Evolutionary conservation across 2,329 filamentous ascomycete genomes (phyloP), one percentile per base, ranked within the genome.

Genomic region (Passalora sequoiae): DNA sequence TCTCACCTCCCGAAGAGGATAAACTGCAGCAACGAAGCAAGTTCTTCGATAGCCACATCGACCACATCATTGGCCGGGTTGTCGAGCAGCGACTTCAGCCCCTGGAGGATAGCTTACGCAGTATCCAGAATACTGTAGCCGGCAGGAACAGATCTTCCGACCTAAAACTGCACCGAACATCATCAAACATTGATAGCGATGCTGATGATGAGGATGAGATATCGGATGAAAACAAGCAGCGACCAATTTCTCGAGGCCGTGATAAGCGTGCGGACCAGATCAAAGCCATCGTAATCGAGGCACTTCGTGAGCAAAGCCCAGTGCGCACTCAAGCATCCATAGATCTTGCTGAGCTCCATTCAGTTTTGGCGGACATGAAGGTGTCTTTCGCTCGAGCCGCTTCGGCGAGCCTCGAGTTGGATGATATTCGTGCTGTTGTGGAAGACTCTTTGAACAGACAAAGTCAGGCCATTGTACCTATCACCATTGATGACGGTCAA

Each of bases 21-120:
- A 95, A 94, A 66, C 72, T 97, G 43, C 80, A 86, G 52, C 81
- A 82, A 40, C 81, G 89, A 36, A 86, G 86, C 51, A 78, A 80
- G 35, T 97, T 95, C 74, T 96, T 97, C 59, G 89, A 97, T 60
- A 83, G 80, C 35, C 89, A 86, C 60, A 86, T 98, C 50, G 89
- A 95, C 61, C 81, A 88, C 38, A 69, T 97, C 51, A 85, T 98
- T 52, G 86, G 85, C 40, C 79, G 78, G 36, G 73, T 92, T 3
- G 69, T 98, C 39, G 80, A 88, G 40, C 78, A 82, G 50, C 82
- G 86, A 29, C 74, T 98, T 6, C 79, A 80, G 45, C 91, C 92
- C 24, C 69, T 98, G 21, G 87, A 96, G 66, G 80, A 82, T 60
- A 78, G 81, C n/a, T 66, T 98, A 44, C 76, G 80, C 40, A 75